Conservation (phyloP, 2,329 filamentous ascomycete species). For the Tolypocladium tropicale region DNA sequence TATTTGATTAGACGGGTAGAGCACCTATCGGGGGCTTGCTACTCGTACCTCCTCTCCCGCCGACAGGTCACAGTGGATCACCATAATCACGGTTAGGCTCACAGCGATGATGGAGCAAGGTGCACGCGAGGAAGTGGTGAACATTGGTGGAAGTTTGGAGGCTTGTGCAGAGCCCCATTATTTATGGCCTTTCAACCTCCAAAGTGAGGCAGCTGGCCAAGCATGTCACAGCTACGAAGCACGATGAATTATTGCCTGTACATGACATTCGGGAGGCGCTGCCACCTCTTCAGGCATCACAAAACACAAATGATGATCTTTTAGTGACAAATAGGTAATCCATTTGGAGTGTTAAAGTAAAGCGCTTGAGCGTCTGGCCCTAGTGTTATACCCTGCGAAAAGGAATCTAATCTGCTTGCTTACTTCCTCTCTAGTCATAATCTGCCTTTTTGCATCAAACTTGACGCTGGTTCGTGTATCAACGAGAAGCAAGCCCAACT, state of each 20-base stretch:
- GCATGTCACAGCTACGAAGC: background rate
- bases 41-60: background rate
- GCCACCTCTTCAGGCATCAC: background rate
- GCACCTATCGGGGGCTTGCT: background rate
- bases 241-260: background rate
- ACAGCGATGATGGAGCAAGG: background rate
- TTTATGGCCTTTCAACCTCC: too few species aligned
- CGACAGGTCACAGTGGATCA: background rate
- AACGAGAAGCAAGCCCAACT: background rate
- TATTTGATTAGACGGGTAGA: background rate
- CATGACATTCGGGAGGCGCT: background rate
- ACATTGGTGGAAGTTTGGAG: background rate
- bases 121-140: background rate
- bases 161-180: too few species aligned
- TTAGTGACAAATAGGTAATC: too few species aligned
- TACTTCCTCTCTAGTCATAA: background rate
- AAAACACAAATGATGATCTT: too few species aligned
- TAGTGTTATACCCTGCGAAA: background rate
- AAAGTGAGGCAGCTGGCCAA: too few species aligned
- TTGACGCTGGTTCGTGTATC: background rate
- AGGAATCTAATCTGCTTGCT: slow-evolving; percentile 2
- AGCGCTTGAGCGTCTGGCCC: background rate
- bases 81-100: too few species aligned
- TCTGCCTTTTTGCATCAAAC: background rate
- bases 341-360: background rate